Percentiles rank a stretch among this genome's conserved stretches.
These are phyloP conservation scores for Acacia pycnantha DNA, from an alignment of 331 rosid species.

Conservation along the genomic window DNA sequence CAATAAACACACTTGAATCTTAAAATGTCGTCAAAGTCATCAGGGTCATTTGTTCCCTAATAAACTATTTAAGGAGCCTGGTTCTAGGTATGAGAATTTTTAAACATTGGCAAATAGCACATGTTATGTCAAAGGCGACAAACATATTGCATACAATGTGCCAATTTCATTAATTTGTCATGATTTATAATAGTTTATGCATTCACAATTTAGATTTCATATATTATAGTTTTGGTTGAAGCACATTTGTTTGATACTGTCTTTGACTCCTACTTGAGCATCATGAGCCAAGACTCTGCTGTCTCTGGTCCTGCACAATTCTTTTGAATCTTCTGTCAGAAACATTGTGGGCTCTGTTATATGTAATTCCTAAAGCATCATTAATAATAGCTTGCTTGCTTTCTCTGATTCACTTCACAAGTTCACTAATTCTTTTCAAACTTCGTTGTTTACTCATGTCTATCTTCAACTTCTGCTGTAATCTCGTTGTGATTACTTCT, in stretches of 20 bases:
- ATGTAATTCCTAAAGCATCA: not conserved
- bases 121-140: not conserved
- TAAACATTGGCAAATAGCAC: not conserved
- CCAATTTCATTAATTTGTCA: not conserved
- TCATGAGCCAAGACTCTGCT: not conserved
- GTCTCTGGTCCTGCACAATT: not conserved
- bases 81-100: not conserved
- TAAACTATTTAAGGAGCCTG: not conserved
- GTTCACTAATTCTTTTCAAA: not conserved
- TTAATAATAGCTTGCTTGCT: not conserved
- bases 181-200: not conserved
- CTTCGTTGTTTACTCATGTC: not conserved
- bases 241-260: not conserved
- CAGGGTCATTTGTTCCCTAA: not conserved
- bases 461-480: conserved; percentile 3
- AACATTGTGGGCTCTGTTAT: not conserved
- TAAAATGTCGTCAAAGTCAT: not conserved
- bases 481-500: conserved; percentile 20
- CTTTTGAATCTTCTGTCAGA: not conserved
- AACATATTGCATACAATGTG: not conserved
- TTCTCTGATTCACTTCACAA: not conserved
- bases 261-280: not conserved
- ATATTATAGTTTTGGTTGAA: not conserved
- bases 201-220: not conserved
- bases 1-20: not conserved